Conservation (phyloP, 2,329 filamentous ascomycete genomes). For the Botryotinia narcissicola region DNA sequence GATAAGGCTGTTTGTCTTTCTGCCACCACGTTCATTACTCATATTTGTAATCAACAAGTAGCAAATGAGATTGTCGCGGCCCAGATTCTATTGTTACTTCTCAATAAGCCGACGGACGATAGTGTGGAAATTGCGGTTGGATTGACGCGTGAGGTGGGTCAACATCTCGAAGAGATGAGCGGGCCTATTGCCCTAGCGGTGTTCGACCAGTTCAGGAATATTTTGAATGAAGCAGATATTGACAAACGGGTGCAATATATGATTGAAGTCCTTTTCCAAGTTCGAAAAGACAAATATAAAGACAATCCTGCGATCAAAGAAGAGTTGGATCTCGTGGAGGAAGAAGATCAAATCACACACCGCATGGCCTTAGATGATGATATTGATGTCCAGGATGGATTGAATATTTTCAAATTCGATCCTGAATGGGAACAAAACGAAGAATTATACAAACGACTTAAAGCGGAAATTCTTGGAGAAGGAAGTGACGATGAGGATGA, state of each 20-base stretch:
- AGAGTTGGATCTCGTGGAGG: constrained; percentile 91
- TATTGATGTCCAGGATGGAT: constrained; percentile 76
- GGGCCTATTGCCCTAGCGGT: constrained; percentile 81
- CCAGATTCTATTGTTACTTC: constrained; percentile 85
- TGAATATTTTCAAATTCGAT: constrained; percentile 97
- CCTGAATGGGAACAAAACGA: constrained; percentile 87
- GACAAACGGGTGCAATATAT: constrained; percentile 99
- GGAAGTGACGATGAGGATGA: constrained; percentile 80
- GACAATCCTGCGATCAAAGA: constrained; percentile 88
- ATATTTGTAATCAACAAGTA: constrained; percentile 94
- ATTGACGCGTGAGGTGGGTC: constrained; percentile 86
- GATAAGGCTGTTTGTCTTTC: constrained; percentile 95
- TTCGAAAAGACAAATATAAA: constrained; percentile 94
- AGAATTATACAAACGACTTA: constrained; percentile 82
- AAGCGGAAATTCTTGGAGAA: constrained; percentile 91
- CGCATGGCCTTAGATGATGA: constrained; percentile 77
- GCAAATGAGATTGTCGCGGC: constrained; percentile 90
- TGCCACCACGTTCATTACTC: constrained; percentile 90
- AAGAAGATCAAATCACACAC: constrained; percentile 98
- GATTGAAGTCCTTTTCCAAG: constrained; percentile 96
- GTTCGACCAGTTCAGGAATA: constrained; percentile 93
- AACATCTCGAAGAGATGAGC: constrained; percentile 95
- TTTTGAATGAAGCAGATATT: constrained; percentile 93
- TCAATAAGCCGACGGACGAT: constrained; percentile 95
- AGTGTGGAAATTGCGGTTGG: constrained; percentile 97